These are phyloP conservation scores for Aureobasidium mangrovei DNA, from an alignment of 2,329 filamentous ascomycete genomes.

Conservation along the genomic window DNA sequence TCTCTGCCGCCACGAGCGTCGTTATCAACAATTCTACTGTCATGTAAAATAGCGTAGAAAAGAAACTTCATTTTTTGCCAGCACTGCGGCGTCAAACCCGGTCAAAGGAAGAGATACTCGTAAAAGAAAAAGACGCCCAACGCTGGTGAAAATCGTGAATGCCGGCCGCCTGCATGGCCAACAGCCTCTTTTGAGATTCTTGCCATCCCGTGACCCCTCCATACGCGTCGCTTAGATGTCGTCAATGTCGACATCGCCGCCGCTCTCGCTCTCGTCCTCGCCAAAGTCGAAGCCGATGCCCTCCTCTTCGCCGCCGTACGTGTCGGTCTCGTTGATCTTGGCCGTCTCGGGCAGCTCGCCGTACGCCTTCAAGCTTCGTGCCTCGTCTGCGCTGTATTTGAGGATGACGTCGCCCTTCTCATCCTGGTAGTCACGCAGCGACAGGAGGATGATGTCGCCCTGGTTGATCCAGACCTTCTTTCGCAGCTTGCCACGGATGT, in stretches of 20 bases:
- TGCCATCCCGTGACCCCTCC: not conserved
- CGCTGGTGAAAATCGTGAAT: constrained; percentile 14
- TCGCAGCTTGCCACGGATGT: constrained; percentile 90
- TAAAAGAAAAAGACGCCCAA: constrained; percentile 14
- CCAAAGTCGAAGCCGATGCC: constrained; percentile 98
- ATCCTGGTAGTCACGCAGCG: constrained; percentile 85
- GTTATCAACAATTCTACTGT: too few species aligned
- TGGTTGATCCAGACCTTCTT: constrained; percentile 99
- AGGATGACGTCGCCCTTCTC: constrained; percentile 89
- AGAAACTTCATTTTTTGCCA: constrained; percentile 11
- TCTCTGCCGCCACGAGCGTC: not conserved
- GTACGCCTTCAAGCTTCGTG: constrained; percentile 89
- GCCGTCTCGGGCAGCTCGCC: constrained; percentile 94
- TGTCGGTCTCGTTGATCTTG: constrained; percentile 99
- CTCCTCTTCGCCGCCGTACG: constrained; percentile 80
- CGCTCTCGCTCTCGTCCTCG: constrained; percentile 61
- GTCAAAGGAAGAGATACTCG: constrained; percentile 9
- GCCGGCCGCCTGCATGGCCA: not conserved
- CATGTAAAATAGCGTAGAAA: not conserved
- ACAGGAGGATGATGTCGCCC: constrained; percentile 85
- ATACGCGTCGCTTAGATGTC: constrained; percentile 58
- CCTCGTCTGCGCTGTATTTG: constrained; percentile 94
- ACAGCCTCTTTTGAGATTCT: not conserved
- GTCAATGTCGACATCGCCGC: constrained; percentile 86
- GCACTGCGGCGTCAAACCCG: constrained; percentile 10